Conservation (phyloP, 1,139 yeast genomes). For the Sporopachydermia cereana region DNA sequence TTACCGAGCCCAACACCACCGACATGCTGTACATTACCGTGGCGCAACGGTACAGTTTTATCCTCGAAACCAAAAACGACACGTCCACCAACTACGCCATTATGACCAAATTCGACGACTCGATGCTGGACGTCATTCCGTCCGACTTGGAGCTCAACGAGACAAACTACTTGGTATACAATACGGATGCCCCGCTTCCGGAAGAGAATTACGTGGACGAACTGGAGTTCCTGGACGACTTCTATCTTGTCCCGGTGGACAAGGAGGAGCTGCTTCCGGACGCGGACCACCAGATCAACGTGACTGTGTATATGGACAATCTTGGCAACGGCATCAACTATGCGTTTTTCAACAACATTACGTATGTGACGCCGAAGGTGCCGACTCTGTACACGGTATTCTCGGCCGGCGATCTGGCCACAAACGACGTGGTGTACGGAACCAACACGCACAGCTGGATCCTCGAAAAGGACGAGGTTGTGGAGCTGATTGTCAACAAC, state of each 20-base stretch:
- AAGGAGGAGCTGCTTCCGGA: conserved; percentile 43
- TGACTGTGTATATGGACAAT: conserved; percentile 69
- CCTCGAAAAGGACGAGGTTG: conserved; percentile 47
- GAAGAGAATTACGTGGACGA: conserved; percentile 34
- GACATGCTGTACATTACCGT: conserved; percentile 52
- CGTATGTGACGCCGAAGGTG: conserved; percentile 70
- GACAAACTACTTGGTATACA: conserved; percentile 62
- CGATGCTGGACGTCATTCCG: conserved; percentile 70
- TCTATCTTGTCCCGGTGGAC: conserved; percentile 45
- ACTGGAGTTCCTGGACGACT: conserved; percentile 49
- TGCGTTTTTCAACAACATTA: conserved; percentile 78
- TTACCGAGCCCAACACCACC: conserved; percentile 54
- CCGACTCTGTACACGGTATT: conserved; percentile 73
- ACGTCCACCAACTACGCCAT: conserved; percentile 59
- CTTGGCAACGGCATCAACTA: conserved; percentile 75
- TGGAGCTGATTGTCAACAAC: conserved; percentile 61
- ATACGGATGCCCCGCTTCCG: conserved; percentile 34
- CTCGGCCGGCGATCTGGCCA: conserved; percentile 43
- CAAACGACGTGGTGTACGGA: conserved; percentile 58
- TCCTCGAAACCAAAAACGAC: conserved; percentile 55
- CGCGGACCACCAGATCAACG: conserved; percentile 51
- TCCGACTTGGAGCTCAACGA: conserved; percentile 49
- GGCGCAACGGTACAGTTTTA: conserved; percentile 70
- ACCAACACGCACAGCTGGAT: conserved; percentile 66
- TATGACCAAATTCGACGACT: conserved; percentile 63